Conservation (phyloP, 1,284 basidiomycete genomes). For the Meripilus lineatus region DNA sequence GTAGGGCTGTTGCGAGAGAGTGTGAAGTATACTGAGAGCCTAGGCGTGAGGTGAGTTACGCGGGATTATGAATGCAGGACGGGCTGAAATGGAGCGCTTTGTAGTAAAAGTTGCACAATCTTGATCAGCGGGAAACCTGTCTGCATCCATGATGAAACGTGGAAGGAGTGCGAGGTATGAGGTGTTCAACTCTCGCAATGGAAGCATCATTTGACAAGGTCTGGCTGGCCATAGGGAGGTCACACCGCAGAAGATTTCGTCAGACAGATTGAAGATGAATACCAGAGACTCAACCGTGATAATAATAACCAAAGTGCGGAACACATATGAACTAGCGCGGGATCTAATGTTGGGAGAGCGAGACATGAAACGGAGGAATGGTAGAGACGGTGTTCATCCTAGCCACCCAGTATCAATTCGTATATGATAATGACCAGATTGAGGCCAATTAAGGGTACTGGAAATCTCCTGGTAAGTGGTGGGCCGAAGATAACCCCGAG, state of each 20-base stretch:
- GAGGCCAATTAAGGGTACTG: constrained; percentile 83
- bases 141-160: constrained; percentile 74
- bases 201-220: no score
- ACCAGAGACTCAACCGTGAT: constrained; percentile 51
- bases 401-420: constrained; percentile 65
- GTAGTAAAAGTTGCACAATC: constrained; percentile 85
- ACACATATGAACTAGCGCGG: not conserved
- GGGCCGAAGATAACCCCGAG: not conserved
- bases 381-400: constrained; percentile 9
- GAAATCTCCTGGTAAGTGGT: constrained; percentile 10
- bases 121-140: constrained; percentile 64
- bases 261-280: constrained; percentile 73
- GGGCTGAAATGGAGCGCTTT: constrained; percentile 9
- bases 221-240: constrained; percentile 51
- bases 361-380: not conserved
- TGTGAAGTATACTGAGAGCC: constrained; percentile 38
- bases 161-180: constrained; percentile 85
- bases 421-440: constrained; percentile 83
- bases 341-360: not conserved
- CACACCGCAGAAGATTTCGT: constrained; percentile 74
- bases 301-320: constrained; percentile 6
- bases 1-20: constrained; percentile 57
- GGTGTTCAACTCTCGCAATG: constrained; percentile 22
- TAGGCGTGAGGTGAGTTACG: constrained; percentile 53
- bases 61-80: not conserved